A percentile compares a stretch with the other conserved stretches of the same genome.
Evolutionary conservation across 148 eudicot species (phyloP).

Genomic region (Rhododendron simsii): DNA sequence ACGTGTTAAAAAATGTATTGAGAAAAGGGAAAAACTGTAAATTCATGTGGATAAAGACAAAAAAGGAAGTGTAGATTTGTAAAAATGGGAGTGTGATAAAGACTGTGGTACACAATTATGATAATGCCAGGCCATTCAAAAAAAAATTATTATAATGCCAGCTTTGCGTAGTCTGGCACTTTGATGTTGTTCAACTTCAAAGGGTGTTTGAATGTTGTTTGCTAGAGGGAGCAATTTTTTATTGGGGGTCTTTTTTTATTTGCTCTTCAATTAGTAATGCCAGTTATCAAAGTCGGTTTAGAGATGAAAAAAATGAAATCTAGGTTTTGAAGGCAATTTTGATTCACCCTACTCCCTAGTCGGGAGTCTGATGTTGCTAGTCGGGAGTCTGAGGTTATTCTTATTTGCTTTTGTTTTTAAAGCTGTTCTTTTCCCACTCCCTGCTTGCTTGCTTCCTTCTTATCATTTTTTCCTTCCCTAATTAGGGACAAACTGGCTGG

Average conservation of each 20-base stretch:
- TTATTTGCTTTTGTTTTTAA: background rate
- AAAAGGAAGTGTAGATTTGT: too few relatives aligned
- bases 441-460: background rate
- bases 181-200: background rate
- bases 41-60: too few relatives aligned
- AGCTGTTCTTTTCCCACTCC: background rate
- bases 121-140: background rate
- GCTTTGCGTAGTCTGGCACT: background rate
- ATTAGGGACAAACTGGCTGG: background rate
- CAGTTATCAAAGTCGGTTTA: background rate
- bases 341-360: background rate
- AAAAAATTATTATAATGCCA: background rate
- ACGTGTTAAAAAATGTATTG: too few relatives aligned
- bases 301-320: background rate
- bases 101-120: background rate
- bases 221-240: background rate
- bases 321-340: background rate
- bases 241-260: background rate
- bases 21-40: too few relatives aligned
- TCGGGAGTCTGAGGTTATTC: background rate
- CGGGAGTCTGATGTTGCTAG: background rate
- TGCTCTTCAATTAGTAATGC: background rate
- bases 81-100: background rate
- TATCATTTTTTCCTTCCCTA: background rate
- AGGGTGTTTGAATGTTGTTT: background rate